These are phyloP conservation scores for Arachnomyces sp. DNA, from an alignment of 2,329 filamentous ascomycete species.

Conservation along the genomic window DNA sequence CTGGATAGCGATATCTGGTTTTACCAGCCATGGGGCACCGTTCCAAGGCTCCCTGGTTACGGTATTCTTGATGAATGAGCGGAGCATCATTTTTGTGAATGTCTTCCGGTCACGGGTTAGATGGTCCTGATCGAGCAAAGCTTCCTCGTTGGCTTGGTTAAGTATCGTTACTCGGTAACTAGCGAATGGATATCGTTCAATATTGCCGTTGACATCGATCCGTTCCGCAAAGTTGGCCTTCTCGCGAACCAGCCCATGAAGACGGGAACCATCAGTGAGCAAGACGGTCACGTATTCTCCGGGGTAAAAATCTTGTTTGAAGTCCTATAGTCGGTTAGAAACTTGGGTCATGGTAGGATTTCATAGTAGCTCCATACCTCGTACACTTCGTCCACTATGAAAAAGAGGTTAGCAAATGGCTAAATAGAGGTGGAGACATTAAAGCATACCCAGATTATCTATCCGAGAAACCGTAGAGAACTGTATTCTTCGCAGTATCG, in stretches of 20 bases:
- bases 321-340: constrained; percentile 44
- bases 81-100: constrained; percentile 89
- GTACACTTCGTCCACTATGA: constrained; percentile 41
- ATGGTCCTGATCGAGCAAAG: constrained; percentile 69
- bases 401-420: constrained; percentile 14
- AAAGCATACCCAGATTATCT: constrained; percentile 60
- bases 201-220: constrained; percentile 55
- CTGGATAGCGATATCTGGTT: constrained; percentile 69
- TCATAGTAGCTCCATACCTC: constrained; percentile 30
- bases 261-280: constrained; percentile 57
- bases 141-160: constrained; percentile 60
- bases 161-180: constrained; percentile 73
- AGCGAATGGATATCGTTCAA: constrained; percentile 60
- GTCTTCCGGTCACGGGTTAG: constrained; percentile 80
- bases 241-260: constrained; percentile 70
- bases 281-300: constrained; percentile 74
- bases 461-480: constrained; percentile 84
- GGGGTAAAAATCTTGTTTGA: constrained; percentile 84
- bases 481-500: constrained; percentile 82
- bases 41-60: constrained; percentile 88
- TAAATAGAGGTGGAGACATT: constrained; percentile 2
- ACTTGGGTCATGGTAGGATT: constrained; percentile 4
- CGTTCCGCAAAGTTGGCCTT: constrained; percentile 66
- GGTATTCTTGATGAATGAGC: constrained; percentile 90
- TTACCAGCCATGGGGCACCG: constrained; percentile 94